phyloP scores from a whole-genome alignment of 306 rosid genomes.

The Prunus salicina region DNA sequence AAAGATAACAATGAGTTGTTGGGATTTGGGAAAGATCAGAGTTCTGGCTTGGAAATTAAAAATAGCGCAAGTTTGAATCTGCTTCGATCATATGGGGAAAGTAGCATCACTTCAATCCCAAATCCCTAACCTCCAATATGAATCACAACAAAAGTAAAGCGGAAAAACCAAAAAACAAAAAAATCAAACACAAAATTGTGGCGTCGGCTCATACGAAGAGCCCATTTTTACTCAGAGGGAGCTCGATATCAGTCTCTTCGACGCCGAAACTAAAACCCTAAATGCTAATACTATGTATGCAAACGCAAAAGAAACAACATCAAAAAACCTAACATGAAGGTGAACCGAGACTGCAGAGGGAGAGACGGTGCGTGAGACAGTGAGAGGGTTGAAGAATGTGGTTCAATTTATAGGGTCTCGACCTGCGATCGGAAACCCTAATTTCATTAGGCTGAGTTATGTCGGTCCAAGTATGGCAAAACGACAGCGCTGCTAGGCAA shows the following conservation, averaged over 20 bases:
- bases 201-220: conserved; percentile 34
- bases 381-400: neutral
- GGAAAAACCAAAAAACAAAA: neutral
- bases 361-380: neutral
- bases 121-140: too few species aligned
- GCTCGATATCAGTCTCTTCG: conserved; percentile 8
- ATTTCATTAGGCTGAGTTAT: neutral
- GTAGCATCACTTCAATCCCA: conserved; percentile 22
- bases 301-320: neutral
- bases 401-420: neutral
- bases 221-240: too few species aligned
- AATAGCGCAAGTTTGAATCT: conserved; percentile 21
- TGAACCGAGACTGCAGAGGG: rapidly evolving
- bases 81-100: conserved; percentile 41
- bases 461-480: neutral
- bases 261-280: conserved; percentile 17
- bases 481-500: neutral
- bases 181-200: neutral
- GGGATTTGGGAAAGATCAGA: conserved; percentile 16
- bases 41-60: conserved; percentile 19
- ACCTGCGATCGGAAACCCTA: conserved; percentile 8
- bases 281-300: too few species aligned
- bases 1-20: neutral
- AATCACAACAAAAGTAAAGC: neutral
- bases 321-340: neutral